Evolutionary conservation across 768 basidiomycete genomes (phyloP).

Genomic region (Chalciporus piperatus): DNA sequence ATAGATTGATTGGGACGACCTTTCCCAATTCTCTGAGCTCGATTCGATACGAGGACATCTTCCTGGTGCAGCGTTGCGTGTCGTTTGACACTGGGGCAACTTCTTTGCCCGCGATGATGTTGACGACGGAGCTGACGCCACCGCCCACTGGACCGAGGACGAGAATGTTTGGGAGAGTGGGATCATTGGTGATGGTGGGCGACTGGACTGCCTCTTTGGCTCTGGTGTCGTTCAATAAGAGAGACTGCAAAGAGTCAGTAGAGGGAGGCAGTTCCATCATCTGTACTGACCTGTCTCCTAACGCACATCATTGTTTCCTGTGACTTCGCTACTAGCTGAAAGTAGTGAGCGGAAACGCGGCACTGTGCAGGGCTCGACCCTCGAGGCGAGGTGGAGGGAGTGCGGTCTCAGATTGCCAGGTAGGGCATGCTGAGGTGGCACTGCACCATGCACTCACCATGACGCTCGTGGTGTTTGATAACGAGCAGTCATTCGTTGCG

Average conservation of each 20-base stretch:
- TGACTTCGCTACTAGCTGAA: not conserved
- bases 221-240: slow-evolving; percentile 1
- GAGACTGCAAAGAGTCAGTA: slow-evolving; percentile 5
- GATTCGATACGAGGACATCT: slow-evolving; percentile 13
- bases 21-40: slow-evolving; percentile 10
- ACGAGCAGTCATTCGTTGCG: not conserved
- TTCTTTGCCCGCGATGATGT: slow-evolving; percentile 24
- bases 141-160: slow-evolving; percentile 26
- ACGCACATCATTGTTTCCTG: slow-evolving; percentile 13
- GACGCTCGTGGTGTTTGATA: slow-evolving; percentile 7
- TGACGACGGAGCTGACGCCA: slow-evolving; percentile 30
- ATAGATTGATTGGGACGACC: slow-evolving; percentile 16
- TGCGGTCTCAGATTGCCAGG: too few species aligned
- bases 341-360: not conserved
- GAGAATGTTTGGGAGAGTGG: slow-evolving; percentile 19
- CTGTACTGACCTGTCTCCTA: slow-evolving; percentile 15
- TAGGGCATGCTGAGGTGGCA: slow-evolving; percentile 3
- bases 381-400: not conserved
- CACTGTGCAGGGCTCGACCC: not conserved
- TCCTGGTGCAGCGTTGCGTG: slow-evolving; percentile 17
- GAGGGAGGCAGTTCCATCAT: not conserved
- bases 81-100: slow-evolving; percentile 20
- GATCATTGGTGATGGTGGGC: not conserved
- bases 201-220: not conserved
- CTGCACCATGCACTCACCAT: slow-evolving; percentile 13